Conservation (phyloP, 2,329 filamentous ascomycete genomes). For the Ophiostoma quercus region DNA sequence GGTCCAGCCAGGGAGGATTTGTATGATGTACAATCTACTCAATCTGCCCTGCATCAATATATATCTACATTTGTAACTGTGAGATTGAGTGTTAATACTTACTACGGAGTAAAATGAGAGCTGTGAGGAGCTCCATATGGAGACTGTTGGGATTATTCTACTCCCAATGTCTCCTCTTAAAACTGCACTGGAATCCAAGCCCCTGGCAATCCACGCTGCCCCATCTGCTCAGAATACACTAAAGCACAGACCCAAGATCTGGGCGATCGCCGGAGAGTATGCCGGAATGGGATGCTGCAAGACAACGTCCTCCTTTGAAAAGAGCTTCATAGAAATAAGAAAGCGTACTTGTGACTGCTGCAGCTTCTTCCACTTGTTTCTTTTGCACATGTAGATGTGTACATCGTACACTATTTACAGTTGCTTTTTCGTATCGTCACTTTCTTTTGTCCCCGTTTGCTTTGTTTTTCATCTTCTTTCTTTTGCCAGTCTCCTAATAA, state of each 20-base stretch:
- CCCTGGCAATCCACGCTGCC: neutral
- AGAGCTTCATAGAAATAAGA: no score
- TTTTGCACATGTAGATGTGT: neutral
- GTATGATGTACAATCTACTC: neutral
- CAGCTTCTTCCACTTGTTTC: neutral
- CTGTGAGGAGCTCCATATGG: no score
- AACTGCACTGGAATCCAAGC: neutral
- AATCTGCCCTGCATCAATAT: neutral
- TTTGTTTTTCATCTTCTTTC: neutral
- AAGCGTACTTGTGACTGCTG: neutral
- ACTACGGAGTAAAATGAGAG: no score
- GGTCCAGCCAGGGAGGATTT: neutral
- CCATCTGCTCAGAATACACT: neutral
- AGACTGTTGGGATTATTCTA: no score
- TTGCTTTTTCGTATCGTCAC: neutral
- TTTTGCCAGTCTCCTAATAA: neutral
- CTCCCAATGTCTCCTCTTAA: no score
- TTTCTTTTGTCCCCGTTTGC: neutral
- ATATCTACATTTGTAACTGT: no score
- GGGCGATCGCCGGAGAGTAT: neutral
- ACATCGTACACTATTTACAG: neutral
- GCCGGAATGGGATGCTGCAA: neutral
- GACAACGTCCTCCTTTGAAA: neutral
- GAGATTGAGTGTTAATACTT: no score
- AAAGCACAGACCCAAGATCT: neutral